Percentiles rank a stretch among this genome's conserved stretches.
phyloP scores from a whole-genome alignment of 345 rosid genomes.

The Camelina neglecta region DNA sequence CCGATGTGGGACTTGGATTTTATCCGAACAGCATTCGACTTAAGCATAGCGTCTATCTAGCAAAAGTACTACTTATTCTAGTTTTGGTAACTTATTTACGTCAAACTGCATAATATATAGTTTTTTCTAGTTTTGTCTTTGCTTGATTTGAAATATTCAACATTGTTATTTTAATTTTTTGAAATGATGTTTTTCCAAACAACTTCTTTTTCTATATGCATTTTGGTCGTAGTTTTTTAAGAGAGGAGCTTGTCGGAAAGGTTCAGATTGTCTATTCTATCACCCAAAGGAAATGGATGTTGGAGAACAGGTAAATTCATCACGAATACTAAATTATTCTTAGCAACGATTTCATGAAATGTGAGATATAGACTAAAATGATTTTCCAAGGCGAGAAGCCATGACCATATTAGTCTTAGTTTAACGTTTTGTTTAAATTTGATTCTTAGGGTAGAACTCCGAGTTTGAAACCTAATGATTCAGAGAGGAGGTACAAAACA shows the following conservation, averaged over 20 bases:
- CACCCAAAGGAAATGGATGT: neutral
- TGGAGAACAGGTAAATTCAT: neutral
- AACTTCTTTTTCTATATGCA: neutral
- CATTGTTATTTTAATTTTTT: neutral
- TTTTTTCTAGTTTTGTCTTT: neutral
- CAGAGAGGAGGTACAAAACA: neutral
- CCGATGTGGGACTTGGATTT: too few relatives aligned
- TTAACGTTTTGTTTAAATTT: neutral
- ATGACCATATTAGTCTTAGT: neutral
- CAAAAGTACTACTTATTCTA: too few relatives aligned
- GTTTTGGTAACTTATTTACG: too few relatives aligned
- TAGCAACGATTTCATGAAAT: neutral
- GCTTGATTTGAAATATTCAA: neutral
- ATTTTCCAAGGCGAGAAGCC: neutral
- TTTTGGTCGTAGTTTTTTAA: neutral
- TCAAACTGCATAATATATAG: too few relatives aligned
- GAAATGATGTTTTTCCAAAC: neutral
- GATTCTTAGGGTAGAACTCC: conserved; percentile 5
- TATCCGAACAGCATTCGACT: too few relatives aligned
- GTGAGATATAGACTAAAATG: neutral
- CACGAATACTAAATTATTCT: neutral
- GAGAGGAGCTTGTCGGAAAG: neutral
- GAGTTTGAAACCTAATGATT: neutral
- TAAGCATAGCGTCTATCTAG: too few relatives aligned
- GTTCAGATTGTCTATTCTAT: neutral